Evolutionary conservation across 139 green algal species (phyloP).

Genomic region (Coccomyxa sp.): DNA sequence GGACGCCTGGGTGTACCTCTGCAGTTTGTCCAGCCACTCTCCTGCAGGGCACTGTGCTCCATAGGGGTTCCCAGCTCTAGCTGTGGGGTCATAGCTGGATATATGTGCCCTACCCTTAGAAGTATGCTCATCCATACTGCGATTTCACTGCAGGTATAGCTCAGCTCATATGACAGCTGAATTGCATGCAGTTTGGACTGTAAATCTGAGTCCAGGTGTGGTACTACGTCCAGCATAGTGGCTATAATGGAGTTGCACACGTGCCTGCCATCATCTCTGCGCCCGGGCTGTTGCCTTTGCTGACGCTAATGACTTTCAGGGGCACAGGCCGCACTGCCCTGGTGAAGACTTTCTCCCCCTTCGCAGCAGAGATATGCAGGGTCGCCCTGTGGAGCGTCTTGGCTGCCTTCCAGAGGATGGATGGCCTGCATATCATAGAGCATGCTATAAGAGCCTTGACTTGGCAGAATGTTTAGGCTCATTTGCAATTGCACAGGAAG

Average conservation of each 20-base stretch:
- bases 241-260: too few relatives aligned
- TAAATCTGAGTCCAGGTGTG: background rate
- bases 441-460: too few relatives aligned
- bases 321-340: background rate
- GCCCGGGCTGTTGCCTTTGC: background rate
- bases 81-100: too few relatives aligned
- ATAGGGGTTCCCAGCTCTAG: too few relatives aligned
- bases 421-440: too few relatives aligned
- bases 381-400: too few relatives aligned
- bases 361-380: too few relatives aligned
- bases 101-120: too few relatives aligned
- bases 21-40: background rate
- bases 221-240: background rate
- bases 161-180: background rate
- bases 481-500: too few relatives aligned
- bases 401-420: too few relatives aligned
- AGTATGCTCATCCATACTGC: background rate
- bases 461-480: too few relatives aligned
- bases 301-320: background rate
- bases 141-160: background rate
- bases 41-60: background rate
- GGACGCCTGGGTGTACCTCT: background rate
- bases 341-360: background rate
- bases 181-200: background rate
- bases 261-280: background rate